Percentiles rank a stretch among this genome's conserved stretches.
Conservation (phyloP, 1,139 yeast genomes). For the Kodamaea alishanica region DNA sequence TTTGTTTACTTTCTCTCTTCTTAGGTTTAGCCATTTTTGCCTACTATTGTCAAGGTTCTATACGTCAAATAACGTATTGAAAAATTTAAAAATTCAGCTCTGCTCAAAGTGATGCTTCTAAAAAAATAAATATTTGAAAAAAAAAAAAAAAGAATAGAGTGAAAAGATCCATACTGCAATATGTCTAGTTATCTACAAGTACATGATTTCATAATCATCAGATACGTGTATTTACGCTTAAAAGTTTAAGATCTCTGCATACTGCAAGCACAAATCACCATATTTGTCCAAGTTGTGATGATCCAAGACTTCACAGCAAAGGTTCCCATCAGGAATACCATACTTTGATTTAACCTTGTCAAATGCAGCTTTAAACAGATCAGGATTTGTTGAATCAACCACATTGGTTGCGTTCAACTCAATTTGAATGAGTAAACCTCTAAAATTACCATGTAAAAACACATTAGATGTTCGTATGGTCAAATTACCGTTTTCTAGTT, state of each 20-base stretch:
- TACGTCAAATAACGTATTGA: no score
- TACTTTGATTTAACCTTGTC: constrained; percentile 32
- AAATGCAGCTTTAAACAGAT: constrained; percentile 21
- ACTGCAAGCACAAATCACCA: constrained; percentile 48
- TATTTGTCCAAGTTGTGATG: constrained; percentile 25
- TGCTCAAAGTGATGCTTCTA: no score
- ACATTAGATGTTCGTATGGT: constrained; percentile 64
- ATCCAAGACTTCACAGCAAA: constrained; percentile 35
- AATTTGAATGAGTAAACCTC: constrained; percentile 64
- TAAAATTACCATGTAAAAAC: constrained; percentile 68
- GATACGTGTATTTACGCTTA: no score
- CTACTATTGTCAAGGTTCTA: no score
- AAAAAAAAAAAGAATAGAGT: no score
- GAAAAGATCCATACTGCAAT: no score
- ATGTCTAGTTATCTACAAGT: no score
- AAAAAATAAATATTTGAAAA: no score
- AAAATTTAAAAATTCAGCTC: no score
- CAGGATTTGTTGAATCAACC: constrained; percentile 12
- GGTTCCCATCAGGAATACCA: constrained; percentile 39
- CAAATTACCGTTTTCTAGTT: constrained; percentile 45
- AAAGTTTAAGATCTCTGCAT: constrained; percentile 43
- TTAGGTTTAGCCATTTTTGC: no score
- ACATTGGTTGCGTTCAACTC: constrained; percentile 20
- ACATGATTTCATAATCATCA: no score
- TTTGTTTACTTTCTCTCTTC: no score